Conservation (phyloP, 345 rosid genomes). For the Laguncularia racemosa region DNA sequence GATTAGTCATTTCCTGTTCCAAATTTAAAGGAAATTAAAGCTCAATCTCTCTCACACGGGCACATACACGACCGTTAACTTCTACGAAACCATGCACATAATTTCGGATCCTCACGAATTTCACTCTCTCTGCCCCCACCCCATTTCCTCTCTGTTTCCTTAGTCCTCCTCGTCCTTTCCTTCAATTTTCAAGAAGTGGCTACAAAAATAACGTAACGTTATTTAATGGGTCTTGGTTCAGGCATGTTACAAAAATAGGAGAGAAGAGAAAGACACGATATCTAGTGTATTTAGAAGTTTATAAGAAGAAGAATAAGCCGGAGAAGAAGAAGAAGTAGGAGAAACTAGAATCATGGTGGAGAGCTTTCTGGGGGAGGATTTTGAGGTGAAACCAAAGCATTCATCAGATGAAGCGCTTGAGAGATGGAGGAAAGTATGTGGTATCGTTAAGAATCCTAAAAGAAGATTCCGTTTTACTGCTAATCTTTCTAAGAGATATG, state of each 20-base stretch:
- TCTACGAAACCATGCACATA: background rate
- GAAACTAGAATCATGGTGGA: constrained; percentile 49
- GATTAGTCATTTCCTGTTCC: no score
- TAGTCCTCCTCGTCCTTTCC: background rate
- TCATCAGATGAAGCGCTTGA: constrained; percentile 53
- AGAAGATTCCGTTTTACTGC: constrained; percentile 83
- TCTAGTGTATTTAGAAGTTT: background rate
- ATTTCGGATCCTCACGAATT: constrained; percentile 3
- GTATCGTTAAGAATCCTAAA: constrained; percentile 81
- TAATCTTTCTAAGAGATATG: constrained; percentile 75
- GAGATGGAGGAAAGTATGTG: constrained; percentile 66
- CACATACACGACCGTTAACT: no score
- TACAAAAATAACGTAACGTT: background rate
- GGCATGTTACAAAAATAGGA: background rate
- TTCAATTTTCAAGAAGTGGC: background rate
- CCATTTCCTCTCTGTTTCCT: constrained; percentile 3
- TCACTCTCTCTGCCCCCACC: constrained; percentile 1
- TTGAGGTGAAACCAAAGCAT: constrained; percentile 63
- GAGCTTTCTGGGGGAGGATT: constrained; percentile 53
- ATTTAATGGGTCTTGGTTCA: background rate
- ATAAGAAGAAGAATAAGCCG: constrained; percentile 3
- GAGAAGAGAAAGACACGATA: no score
- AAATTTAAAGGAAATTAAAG: no score
- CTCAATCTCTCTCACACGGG: no score
- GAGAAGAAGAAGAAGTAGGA: background rate